Evolutionary conservation across 805 yeast genomes (phyloP).

Genomic region (Cyberlindnera galapagoensis): DNA sequence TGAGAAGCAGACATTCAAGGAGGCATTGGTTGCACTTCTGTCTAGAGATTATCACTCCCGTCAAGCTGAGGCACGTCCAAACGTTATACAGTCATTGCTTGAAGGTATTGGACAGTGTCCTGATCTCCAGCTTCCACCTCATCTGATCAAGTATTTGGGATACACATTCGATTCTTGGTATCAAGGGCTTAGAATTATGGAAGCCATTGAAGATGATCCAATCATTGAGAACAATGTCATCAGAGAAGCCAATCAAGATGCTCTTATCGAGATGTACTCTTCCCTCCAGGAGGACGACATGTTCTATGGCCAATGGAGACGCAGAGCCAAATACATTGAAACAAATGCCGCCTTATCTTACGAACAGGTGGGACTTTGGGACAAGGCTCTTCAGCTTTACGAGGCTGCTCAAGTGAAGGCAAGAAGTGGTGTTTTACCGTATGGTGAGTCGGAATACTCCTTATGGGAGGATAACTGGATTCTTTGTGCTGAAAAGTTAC

Average conservation of each 20-base stretch:
- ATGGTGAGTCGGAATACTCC: constrained; percentile 90
- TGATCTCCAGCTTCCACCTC: constrained; percentile 83
- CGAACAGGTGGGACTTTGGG: constrained; percentile 95
- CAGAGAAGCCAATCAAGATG: constrained; percentile 82
- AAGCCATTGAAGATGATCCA: constrained; percentile 55
- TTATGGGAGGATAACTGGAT: constrained; percentile 99
- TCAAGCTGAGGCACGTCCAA: constrained; percentile 80
- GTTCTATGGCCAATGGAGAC: constrained; percentile 97
- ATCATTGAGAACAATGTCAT: constrained; percentile 65
- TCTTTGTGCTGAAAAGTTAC: constrained; percentile 90
- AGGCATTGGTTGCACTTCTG: constrained; percentile 67
- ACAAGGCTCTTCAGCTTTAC: constrained; percentile 84
- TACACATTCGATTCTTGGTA: constrained; percentile 88
- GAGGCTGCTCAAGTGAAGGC: constrained; percentile 97
- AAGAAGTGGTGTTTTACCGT: constrained; percentile 89
- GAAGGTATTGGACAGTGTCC: constrained; percentile 78
- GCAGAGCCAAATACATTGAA: constrained; percentile 90
- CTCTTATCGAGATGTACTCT: constrained; percentile 83
- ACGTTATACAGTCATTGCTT: constrained; percentile 76
- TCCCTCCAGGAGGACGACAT: constrained; percentile 89
- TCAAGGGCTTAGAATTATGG: constrained; percentile 78
- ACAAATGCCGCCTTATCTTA: constrained; percentile 89
- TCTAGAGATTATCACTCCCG: constrained; percentile 92
- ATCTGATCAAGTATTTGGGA: constrained; percentile 82
- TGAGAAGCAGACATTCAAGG: constrained; percentile 79